Evolutionary conservation across 2,329 filamentous ascomycete genomes (phyloP), one percentile per base, ranked within the genome.

Genomic region (Plenodomus biglobosus): DNA sequence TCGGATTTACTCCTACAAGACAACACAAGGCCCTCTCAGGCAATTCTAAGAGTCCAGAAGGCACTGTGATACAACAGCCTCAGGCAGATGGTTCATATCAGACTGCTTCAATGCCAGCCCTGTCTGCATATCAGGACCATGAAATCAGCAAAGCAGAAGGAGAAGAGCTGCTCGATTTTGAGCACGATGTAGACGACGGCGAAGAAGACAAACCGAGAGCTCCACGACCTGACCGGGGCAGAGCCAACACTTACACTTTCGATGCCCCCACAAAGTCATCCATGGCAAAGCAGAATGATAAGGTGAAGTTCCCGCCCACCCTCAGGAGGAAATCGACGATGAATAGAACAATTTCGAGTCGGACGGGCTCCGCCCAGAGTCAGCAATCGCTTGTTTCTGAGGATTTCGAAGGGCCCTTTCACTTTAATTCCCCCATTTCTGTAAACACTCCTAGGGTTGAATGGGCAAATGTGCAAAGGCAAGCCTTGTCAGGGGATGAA

Each of bases 281-380:
- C 0, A 34, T 38, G 18, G 50, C 50, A 15, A 53, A 46, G 34
- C 42, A 50, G 32, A 44, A 44, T 3, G 47, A 50, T 5, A 50
- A 47, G 15, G 16, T 50, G 17, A 47, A 46, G 24, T 18, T 44
- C 39, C n/a, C 36, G 15, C 19, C 16, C 6, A 20, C 16, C 2
- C n/a, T 27, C 8, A 45, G 34, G 19, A 42, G 24, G 15, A n/a
- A 2, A 1, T 19, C 16, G 2, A 39, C 22, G n/a, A n/a, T 3
- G 7, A 48, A n/a, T 32, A 10, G 27, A 1, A 37, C 17, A 3
- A 16, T 16, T 15, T 10, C 39, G 21, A 21, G 3, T 8, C 8
- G 20, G 8, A 2, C 32, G 2, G 11, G 16, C 19, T 21, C 4
- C 27, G 13, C 16, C 11, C 38, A 19, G 16, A 32, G n/a, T n/a